A percentile compares a stretch with the other conserved stretches of the same genome.
Conservation (phyloP, 1,284 basidiomycete species). For the Boletus smithii region DNA sequence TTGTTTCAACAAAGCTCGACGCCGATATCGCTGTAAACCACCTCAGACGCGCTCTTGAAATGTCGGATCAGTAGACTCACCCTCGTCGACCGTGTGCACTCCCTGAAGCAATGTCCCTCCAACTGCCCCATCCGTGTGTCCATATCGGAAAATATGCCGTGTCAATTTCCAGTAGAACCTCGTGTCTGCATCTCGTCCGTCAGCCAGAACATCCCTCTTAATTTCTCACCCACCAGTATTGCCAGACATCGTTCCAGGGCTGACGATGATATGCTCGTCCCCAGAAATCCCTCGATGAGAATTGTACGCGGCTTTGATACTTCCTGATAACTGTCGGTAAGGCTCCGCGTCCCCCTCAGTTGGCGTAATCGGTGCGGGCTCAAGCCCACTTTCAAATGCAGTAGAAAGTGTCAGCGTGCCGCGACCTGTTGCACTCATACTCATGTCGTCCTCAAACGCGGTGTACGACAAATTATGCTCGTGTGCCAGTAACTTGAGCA, state of each 20-base stretch:
- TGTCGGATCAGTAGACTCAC: constrained; percentile 6
- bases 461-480: constrained; percentile 46
- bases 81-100: constrained; percentile 52
- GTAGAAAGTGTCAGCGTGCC: constrained; percentile 42
- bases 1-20: constrained; percentile 41
- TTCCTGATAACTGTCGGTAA: constrained; percentile 49
- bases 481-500: constrained; percentile 43
- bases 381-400: constrained; percentile 38
- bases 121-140: constrained; percentile 33
- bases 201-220: background rate
- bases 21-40: constrained; percentile 34
- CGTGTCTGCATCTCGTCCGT: constrained; percentile 37
- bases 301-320: constrained; percentile 46
- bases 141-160: constrained; percentile 49
- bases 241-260: constrained; percentile 50
- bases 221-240: constrained; percentile 30
- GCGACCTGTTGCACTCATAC: constrained; percentile 22
- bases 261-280: constrained; percentile 39
- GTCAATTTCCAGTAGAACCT: constrained; percentile 48
- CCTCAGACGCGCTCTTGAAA: background rate
- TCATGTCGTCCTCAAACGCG: constrained; percentile 37
- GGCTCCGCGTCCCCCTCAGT: constrained; percentile 40
- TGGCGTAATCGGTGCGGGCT: constrained; percentile 57
- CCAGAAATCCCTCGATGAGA: constrained; percentile 34
- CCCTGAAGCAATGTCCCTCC: constrained; percentile 35